Evolutionary conservation across 148 eudicot species (phyloP), one percentile per base, ranked within the genome.

Genomic region (Camellia sinensis): DNA sequence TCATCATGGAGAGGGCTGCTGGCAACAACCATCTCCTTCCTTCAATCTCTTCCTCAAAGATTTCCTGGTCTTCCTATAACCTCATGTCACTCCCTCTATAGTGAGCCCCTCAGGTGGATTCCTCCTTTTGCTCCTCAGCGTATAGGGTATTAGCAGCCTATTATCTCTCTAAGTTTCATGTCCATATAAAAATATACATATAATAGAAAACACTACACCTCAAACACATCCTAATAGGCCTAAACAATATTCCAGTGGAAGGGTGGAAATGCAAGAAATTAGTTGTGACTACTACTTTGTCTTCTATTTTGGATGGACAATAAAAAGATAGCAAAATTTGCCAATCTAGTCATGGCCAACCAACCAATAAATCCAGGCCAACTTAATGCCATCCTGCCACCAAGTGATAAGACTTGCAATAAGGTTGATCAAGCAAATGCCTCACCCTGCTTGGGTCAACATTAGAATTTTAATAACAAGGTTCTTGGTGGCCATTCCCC

Each of bases 401-500:
- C 1, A 40, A 68, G 52, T 6, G 11, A 5, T 15, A 68, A 68
- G 44, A 41, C 17, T n/a, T 12, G 19, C 52, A 6, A 44, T n/a
- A 68, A 17, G 52, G 21, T 19, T 15, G 50, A 21, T 41, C 17
- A 68, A 43, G 6, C 52, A 68, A 68, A 14, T 43, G 7, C 48
- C 17, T 17, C 1, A 6, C 48, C 71, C 13, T 66, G 19, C 48
- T 67, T 41, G 19, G 19, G 7, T 4, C 19, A 67, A 5, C 46
- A 12, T 67, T 21, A 45, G 29, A 45, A 69, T 69, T 69, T 69
- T 45, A 12, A 69, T 45, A 69, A 69, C n/a, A 12, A 69, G 73
- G 54, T 44, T 7, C 29, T 0, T 71, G 7, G 21, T 10, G 37
- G 37, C 37, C 37, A 29, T 29, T 29, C 37, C 37, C 37, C 37